Percentiles rank a stretch among this genome's conserved stretches.
These are phyloP conservation scores for Hypoxylon sp. DNA, from an alignment of 2,329 filamentous ascomycete genomes.

Conservation along the genomic window DNA sequence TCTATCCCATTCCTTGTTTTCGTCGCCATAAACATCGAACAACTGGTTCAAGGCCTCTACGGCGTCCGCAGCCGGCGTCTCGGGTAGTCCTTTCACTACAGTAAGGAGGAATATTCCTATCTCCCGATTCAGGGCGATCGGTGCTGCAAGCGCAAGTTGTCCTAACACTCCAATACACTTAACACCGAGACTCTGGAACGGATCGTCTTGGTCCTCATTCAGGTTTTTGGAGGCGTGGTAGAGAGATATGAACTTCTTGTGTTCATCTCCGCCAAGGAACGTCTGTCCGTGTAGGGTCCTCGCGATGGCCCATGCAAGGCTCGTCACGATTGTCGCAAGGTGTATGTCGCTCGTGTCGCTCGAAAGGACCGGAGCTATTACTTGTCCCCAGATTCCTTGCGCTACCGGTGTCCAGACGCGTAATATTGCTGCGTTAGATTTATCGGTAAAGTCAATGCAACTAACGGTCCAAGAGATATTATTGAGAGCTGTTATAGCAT, in stretches of 20 bases:
- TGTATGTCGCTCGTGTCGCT: slow-evolving; percentile 74
- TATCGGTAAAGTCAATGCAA: slow-evolving; percentile 70
- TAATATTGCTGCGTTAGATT: slow-evolving; percentile 67
- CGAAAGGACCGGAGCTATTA: slow-evolving; percentile 70
- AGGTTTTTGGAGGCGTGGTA: slow-evolving; percentile 71
- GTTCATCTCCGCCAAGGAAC: slow-evolving; percentile 67
- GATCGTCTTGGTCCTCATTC: slow-evolving; percentile 61
- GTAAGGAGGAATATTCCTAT: slow-evolving; percentile 75
- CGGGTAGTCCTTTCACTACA: slow-evolving; percentile 66
- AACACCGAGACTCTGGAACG: slow-evolving; percentile 74
- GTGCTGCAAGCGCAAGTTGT: slow-evolving; percentile 70
- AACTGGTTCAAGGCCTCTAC: slow-evolving; percentile 77
- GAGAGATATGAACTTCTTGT: slow-evolving; percentile 75
- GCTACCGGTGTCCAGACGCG: slow-evolving; percentile 69
- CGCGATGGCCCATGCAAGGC: slow-evolving; percentile 76
- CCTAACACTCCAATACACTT: slow-evolving; percentile 78
- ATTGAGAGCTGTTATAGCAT: slow-evolving; percentile 73
- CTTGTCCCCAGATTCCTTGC: slow-evolving; percentile 70
- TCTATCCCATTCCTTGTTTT: slow-evolving; percentile 69
- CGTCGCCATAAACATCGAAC: slow-evolving; percentile 77
- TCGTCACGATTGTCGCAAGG: slow-evolving; percentile 74
- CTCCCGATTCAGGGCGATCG: slow-evolving; percentile 70
- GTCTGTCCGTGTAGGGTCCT: slow-evolving; percentile 67
- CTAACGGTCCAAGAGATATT: slow-evolving; percentile 78
- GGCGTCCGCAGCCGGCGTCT: slow-evolving; percentile 69